These are phyloP conservation scores for Angomonas deanei DNA, from an alignment of 208 protist species.

Conservation along the genomic window DNA sequence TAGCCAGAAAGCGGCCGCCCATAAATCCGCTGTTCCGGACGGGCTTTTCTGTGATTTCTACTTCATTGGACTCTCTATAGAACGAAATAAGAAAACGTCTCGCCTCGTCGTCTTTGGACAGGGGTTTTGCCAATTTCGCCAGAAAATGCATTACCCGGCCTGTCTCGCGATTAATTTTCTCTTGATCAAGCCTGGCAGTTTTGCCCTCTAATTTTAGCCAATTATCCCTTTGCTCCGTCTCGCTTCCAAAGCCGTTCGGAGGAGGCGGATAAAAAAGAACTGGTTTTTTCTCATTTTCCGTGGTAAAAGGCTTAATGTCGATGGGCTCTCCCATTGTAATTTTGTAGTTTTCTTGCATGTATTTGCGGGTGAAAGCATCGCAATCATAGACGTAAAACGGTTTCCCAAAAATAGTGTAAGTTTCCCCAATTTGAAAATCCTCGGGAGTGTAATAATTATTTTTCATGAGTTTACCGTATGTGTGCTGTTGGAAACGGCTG, in stretches of 20 bases:
- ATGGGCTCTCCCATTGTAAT: conserved; percentile 41
- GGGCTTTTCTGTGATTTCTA: conserved; percentile 83
- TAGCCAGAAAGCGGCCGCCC: conserved; percentile 86
- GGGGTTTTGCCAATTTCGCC: conserved; percentile 47
- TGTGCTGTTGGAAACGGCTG: conserved; percentile 76
- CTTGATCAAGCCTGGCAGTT: conserved; percentile 55
- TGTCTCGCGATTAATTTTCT: conserved; percentile 53
- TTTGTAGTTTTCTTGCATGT: conserved; percentile 50
- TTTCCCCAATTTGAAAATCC: conserved; percentile 79
- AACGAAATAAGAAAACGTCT: conserved; percentile 88
- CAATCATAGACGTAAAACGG: conserved; percentile 85
- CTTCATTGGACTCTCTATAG: conserved; percentile 80
- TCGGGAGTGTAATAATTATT: conserved; percentile 71
- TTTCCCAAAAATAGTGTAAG: conserved; percentile 78
- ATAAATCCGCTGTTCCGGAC: conserved; percentile 84
- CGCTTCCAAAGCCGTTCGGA: conserved; percentile 85
- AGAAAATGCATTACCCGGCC: conserved; percentile 86
- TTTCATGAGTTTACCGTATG: conserved; percentile 84
- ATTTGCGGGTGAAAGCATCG: conserved; percentile 61
- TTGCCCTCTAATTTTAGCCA: conserved; percentile 77
- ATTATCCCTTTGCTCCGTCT: conserved; percentile 75
- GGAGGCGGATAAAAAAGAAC: conserved; percentile 82
- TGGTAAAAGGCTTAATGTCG: conserved; percentile 62
- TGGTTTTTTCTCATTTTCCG: conserved; percentile 26
- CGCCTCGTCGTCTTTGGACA: conserved; percentile 58